Conservation (phyloP, 352 stramenopile genomes). For the Pythium rishiriense region DNA sequence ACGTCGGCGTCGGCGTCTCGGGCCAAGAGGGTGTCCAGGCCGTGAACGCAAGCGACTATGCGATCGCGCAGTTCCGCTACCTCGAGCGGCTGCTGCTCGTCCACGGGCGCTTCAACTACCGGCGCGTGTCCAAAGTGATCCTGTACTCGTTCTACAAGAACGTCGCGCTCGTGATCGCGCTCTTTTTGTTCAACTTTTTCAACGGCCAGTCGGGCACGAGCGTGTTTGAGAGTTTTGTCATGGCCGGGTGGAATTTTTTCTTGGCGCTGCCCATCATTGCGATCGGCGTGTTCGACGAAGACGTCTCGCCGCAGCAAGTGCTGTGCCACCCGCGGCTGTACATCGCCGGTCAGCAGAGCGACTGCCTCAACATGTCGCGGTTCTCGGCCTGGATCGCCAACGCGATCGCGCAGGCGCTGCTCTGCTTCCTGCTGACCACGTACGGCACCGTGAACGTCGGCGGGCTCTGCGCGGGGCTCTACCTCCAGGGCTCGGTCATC, state of each 20-base stretch:
- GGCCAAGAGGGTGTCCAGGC: slow-evolving; percentile 91
- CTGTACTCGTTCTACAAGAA: slow-evolving; percentile 89
- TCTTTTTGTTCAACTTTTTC: slow-evolving; percentile 84
- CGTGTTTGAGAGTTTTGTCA: slow-evolving; percentile 84
- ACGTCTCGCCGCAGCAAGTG: slow-evolving; percentile 65
- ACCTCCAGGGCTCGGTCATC: slow-evolving; percentile 66
- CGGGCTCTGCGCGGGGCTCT: slow-evolving; percentile 41
- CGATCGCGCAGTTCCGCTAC: slow-evolving; percentile 93
- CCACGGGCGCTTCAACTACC: slow-evolving; percentile 97
- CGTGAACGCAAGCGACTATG: slow-evolving; percentile 92
- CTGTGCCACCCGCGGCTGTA: slow-evolving; percentile 64
- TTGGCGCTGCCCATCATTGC: slow-evolving; percentile 88
- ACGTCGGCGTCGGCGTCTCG: slow-evolving; percentile 93
- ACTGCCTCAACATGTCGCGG: slow-evolving; percentile 60
- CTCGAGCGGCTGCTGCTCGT: slow-evolving; percentile 94
- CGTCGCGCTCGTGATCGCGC: slow-evolving; percentile 59
- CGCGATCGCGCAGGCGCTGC: slow-evolving; percentile 60
- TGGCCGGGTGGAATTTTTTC: slow-evolving; percentile 82
- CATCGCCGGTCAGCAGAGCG: slow-evolving; percentile 56
- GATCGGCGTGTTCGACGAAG: slow-evolving; percentile 81
- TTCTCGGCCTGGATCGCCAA: slow-evolving; percentile 69
- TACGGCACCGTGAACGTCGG: slow-evolving; percentile 41
- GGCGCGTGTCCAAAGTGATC: slow-evolving; percentile 93
- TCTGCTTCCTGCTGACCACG: slow-evolving; percentile 63
- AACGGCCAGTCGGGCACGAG: slow-evolving; percentile 82